Conservation (phyloP, 352 stramenopile genomes). For the Halophytophthora batemanensis region DNA sequence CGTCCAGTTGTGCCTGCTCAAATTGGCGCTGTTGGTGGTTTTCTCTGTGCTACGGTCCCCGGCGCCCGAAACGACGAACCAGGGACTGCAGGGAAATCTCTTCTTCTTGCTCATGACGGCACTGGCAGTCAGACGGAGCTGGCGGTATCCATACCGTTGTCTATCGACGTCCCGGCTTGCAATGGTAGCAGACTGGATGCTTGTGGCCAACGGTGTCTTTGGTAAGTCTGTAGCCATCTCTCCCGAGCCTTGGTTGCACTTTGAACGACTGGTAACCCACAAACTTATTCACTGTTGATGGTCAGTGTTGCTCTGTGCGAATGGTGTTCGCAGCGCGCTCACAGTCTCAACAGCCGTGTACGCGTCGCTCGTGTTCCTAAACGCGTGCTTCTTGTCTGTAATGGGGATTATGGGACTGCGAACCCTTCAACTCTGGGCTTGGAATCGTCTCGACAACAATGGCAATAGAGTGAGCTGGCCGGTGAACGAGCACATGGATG, state of each 20-base stretch:
- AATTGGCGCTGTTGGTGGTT: conserved; percentile 42
- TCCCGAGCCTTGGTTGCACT: neutral
- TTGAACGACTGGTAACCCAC: neutral
- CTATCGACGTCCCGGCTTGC: conserved; percentile 34
- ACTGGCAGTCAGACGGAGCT: conserved; percentile 23
- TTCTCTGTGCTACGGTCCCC: conserved; percentile 54
- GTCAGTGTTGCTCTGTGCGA: conserved; percentile 51
- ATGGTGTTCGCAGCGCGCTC: conserved; percentile 53
- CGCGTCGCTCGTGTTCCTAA: conserved; percentile 43
- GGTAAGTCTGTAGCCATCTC: conserved; percentile 25
- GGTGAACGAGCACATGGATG: conserved; percentile 18
- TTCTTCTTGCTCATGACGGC: conserved; percentile 33
- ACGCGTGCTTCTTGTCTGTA: conserved; percentile 25
- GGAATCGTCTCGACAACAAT: conserved; percentile 7
- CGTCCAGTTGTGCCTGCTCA: conserved; percentile 40
- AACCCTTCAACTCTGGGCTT: conserved; percentile 3
- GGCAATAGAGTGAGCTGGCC: conserved; percentile 9
- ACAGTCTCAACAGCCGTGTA: conserved; percentile 59
- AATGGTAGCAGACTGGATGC: conserved; percentile 30
- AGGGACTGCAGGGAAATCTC: conserved; percentile 46
- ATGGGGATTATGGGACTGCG: conserved; percentile 15
- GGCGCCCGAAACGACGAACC: conserved; percentile 31
- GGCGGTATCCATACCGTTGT: conserved; percentile 30
- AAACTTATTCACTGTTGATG: neutral
- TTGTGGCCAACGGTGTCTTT: conserved; percentile 47